Evolutionary conservation across 2,329 filamentous ascomycete genomes (phyloP), one percentile per base, ranked within the genome.

Genomic region (Microdochium nivale): DNA sequence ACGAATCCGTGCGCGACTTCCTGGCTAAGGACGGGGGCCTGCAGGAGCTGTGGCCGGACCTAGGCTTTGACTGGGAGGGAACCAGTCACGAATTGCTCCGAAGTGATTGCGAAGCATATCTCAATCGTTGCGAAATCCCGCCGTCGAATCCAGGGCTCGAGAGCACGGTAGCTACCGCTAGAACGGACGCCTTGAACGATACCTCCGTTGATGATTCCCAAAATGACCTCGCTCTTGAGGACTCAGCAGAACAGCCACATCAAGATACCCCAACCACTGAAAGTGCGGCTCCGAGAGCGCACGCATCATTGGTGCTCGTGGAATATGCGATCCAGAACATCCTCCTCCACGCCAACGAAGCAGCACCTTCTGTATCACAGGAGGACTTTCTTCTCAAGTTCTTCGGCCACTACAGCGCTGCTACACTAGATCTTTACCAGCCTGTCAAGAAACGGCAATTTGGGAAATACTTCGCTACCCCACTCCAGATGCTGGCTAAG

Each of bases 1-100:
- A 80, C 37, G 73, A 78, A 54, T 76, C 76, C 0, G 73, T 79
- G 0, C 59, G 67, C 1, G 75, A 78, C 10, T 78, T 73, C 47
- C 62, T 79, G 0, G 24, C 75, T 3, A 67, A 67, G 7, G 66
- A 69, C 1, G 53, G 58, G 0, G 70, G 71, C 0, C 53, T 71
- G 0, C 9, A 48, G 0, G 51, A 61, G 0, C n/a, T 72, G 0
- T 67, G 24, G 24, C 59, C 68, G 9, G 65, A 70, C 1, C 52
- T 68, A 30, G 55, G 40, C n/a, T 44, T 44, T 23, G n/a, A 44
- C 13, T 44, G 40, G 40, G 13, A 44, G 10, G 40, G 3, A 4
- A 13, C 13, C 3, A 23, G 13, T 21, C 40, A 44, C 19, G 40
- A 44, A 23, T 4, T 23, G 10, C 40, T 44, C 8, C 40, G 40